Evolutionary conservation across 1,284 basidiomycete genomes (phyloP).

Genomic region (Phaffia rhodozyma): DNA sequence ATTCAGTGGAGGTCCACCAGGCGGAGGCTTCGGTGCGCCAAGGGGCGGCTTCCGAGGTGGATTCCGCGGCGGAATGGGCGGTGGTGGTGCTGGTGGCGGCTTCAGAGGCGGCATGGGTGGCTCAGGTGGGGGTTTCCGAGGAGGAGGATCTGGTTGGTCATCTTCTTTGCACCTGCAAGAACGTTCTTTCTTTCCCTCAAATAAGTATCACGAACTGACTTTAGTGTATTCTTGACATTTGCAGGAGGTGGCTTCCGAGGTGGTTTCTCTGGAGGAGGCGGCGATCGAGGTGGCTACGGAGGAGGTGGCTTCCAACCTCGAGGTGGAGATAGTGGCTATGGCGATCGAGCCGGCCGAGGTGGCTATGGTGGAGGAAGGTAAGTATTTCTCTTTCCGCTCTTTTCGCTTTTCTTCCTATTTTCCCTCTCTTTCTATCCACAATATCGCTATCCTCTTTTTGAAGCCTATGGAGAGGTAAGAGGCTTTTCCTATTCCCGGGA

Average conservation of each 20-base stretch:
- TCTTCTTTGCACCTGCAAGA: background rate
- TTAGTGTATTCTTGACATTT: background rate
- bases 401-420: conserved; percentile 1
- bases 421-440: background rate
- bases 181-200: background rate
- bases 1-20: conserved; percentile 31
- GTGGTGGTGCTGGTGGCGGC: conserved; percentile 22
- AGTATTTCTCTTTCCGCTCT: background rate
- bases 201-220: background rate
- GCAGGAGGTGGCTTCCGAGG: conserved; percentile 16
- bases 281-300: conserved; percentile 1
- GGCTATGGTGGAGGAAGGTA: conserved; percentile 25
- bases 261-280: conserved; percentile 12
- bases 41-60: conserved; percentile 34
- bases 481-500: background rate
- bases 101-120: conserved; percentile 27
- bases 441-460: conserved; percentile 7
- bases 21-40: conserved; percentile 29
- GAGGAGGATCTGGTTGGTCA: conserved; percentile 17
- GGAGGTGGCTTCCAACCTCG: conserved; percentile 17
- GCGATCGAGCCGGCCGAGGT: conserved; percentile 25
- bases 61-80: conserved; percentile 18
- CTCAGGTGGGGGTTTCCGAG: conserved; percentile 21
- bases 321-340: conserved; percentile 21
- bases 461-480: background rate